Percentiles rank a stretch among this genome's conserved stretches.
These are phyloP conservation scores for Acacia acuminata DNA, from an alignment of 306 rosid species.

Conservation along the genomic window DNA sequence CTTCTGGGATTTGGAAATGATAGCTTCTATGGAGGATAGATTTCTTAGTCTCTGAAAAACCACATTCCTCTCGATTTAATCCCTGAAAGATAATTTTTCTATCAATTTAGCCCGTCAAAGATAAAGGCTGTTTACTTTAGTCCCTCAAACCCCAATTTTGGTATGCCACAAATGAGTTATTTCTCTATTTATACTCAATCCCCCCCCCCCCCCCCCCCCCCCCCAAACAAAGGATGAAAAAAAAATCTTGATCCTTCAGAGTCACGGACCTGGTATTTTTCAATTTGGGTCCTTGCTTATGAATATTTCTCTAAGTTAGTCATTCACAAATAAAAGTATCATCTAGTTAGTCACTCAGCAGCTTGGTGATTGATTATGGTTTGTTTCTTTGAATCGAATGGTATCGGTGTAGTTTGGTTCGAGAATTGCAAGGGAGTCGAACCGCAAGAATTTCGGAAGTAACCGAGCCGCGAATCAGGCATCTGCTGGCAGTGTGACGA, in stretches of 20 bases:
- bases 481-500: slow-evolving; percentile 85
- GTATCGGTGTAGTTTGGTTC: slow-evolving; percentile 79
- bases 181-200: not conserved
- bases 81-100: not conserved
- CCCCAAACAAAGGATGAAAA: no score
- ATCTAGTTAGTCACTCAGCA: not conserved
- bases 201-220: not conserved
- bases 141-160: not conserved
- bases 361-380: slow-evolving; percentile 19
- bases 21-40: not conserved
- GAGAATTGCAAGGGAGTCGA: slow-evolving; percentile 94
- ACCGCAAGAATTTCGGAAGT: slow-evolving; percentile 85
- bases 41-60: not conserved
- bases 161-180: not conserved
- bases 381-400: slow-evolving; percentile 9
- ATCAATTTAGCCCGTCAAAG: not conserved
- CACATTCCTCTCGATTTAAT: not conserved
- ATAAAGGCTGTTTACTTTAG: not conserved
- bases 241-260: not conserved
- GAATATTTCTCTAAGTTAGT: not conserved
- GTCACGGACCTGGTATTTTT: not conserved
- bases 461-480: slow-evolving; percentile 97
- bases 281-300: not conserved
- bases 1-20: not conserved
- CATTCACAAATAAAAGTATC: not conserved